phyloP scores from a whole-genome alignment of 2,329 filamentous ascomycete species.

The Neopestalotiopsis rosae region DNA sequence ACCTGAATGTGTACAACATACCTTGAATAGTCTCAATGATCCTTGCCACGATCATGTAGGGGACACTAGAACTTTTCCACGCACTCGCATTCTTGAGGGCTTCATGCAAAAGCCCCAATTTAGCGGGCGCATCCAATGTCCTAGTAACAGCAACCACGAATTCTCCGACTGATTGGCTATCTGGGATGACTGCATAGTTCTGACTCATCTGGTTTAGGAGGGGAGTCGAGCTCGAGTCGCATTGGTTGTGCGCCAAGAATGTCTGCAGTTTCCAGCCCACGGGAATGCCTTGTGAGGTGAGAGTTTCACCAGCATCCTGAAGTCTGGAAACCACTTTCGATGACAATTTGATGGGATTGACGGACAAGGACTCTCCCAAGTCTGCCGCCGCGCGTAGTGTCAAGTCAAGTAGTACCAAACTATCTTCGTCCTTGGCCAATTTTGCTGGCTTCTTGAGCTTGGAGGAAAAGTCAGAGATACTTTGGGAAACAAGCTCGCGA shows the following conservation, averaged over 20 bases:
- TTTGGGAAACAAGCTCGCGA: conserved; percentile 27
- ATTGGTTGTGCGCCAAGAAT: conserved; percentile 32
- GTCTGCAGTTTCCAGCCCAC: conserved; percentile 35
- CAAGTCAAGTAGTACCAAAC: conserved; percentile 24
- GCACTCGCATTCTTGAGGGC: conserved; percentile 27
- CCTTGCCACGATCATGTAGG: conserved; percentile 19
- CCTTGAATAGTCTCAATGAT: conserved; percentile 20
- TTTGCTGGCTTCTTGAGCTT: conserved; percentile 22
- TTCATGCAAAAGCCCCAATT: conserved; percentile 27
- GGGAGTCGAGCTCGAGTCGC: conserved; percentile 1
- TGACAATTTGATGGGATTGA: conserved; percentile 27
- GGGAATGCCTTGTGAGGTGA: conserved; percentile 24
- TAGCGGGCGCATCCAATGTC: conserved; percentile 23
- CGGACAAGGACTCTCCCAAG: conserved; percentile 21
- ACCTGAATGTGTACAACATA: neutral
- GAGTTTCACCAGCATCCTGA: conserved; percentile 26
- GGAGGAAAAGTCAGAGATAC: conserved; percentile 28
- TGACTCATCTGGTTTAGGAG: conserved; percentile 21
- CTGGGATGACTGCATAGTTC: conserved; percentile 16
- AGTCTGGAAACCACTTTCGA: conserved; percentile 27
- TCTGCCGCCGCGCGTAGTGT: conserved; percentile 30
- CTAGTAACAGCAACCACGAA: conserved; percentile 35
- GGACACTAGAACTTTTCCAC: conserved; percentile 27
- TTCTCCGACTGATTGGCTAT: conserved; percentile 29
- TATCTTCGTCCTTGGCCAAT: conserved; percentile 21